Conservation (phyloP, 768 basidiomycete genomes). For the Tylopilus intermedius region DNA sequence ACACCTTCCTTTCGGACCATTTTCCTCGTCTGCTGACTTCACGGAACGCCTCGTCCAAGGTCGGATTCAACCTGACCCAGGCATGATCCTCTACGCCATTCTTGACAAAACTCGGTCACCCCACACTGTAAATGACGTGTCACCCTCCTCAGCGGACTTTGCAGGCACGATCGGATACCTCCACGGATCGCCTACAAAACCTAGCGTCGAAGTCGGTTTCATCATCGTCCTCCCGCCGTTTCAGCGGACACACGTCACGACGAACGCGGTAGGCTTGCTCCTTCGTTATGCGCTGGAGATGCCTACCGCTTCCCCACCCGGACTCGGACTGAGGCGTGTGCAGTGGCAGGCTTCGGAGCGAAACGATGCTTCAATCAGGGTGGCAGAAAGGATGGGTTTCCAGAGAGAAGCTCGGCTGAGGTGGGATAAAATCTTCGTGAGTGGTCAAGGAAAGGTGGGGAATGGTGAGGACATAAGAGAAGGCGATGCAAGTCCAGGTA, state of each 20-base stretch:
- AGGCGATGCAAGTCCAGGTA: conserved; percentile 21
- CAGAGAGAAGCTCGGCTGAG: conserved; percentile 45
- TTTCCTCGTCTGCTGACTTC: conserved; percentile 34
- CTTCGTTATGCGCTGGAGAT: conserved; percentile 44
- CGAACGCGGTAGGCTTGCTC: conserved; percentile 47
- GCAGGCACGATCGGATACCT: conserved; percentile 53
- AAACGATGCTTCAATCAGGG: conserved; percentile 45
- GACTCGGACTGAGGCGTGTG: conserved; percentile 55
- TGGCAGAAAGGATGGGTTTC: conserved; percentile 61
- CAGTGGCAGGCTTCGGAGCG: conserved; percentile 52
- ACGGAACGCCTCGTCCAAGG: conserved; percentile 31
- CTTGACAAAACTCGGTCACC: conserved; percentile 42
- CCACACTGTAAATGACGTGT: background rate
- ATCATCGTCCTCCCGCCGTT: conserved; percentile 52
- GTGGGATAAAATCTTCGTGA: conserved; percentile 50
- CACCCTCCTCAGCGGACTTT: conserved; percentile 22
- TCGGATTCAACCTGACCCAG: conserved; percentile 33
- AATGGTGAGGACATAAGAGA: conserved; percentile 33
- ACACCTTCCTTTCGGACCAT: conserved; percentile 51
- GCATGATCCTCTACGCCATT: conserved; percentile 43
- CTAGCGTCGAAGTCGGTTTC: conserved; percentile 51
- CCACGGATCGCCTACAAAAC: conserved; percentile 38
- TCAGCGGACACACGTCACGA: conserved; percentile 60
- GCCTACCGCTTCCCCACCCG: conserved; percentile 31
- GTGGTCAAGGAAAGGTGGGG: conserved; percentile 32